phyloP scores from a whole-genome alignment of 2,329 filamentous ascomycete species.

The Aspergillus sp. region DNA sequence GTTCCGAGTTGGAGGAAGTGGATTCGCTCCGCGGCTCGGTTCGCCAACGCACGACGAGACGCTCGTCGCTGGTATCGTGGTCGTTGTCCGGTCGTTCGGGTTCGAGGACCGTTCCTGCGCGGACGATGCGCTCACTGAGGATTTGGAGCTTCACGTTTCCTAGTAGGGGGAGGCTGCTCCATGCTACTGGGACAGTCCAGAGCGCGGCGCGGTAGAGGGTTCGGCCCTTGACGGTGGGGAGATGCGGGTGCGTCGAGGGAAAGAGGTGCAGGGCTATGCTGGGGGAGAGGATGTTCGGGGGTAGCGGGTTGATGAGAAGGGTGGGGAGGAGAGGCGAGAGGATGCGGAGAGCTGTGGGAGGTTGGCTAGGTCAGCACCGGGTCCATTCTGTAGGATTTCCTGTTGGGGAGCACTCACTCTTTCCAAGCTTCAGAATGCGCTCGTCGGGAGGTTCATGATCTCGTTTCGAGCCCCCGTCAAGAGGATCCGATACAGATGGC shows the following conservation, averaged over 20 bases:
- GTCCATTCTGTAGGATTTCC: background rate
- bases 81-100: conserved; percentile 36
- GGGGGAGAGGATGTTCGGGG: conserved; percentile 63
- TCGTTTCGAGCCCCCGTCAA: conserved; percentile 22
- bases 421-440: conserved; percentile 62
- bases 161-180: conserved; percentile 87
- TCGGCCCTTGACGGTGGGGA: conserved; percentile 87
- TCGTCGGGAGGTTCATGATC: conserved; percentile 58
- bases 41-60: conserved; percentile 89
- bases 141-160: conserved; percentile 89
- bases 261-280: conserved; percentile 65
- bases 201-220: conserved; percentile 90
- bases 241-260: conserved; percentile 61
- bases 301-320: conserved; percentile 61
- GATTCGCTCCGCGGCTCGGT: conserved; percentile 52
- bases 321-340: conserved; percentile 65
- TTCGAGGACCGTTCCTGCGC: conserved; percentile 47
- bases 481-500: conserved; percentile 24
- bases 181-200: conserved; percentile 94
- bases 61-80: conserved; percentile 58
- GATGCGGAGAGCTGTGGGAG: conserved; percentile 54
- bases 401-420: conserved; percentile 48
- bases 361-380: conserved; percentile 14
- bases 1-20: background rate
- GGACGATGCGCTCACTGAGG: conserved; percentile 84